phyloP scores from a whole-genome alignment of 2,329 filamentous ascomycete genomes.

The Pyricularia grisea region DNA sequence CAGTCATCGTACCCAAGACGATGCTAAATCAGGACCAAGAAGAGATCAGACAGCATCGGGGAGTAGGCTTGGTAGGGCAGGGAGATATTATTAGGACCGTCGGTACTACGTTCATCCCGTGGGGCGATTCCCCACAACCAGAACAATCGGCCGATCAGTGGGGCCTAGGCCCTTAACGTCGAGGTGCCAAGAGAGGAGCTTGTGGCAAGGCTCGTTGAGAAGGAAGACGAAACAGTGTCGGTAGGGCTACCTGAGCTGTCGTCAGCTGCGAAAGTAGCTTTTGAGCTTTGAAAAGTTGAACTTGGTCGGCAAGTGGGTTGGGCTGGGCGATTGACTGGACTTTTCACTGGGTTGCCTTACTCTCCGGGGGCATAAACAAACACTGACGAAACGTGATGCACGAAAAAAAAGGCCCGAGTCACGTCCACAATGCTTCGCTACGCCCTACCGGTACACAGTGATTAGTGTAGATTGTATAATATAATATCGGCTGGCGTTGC shows the following conservation, averaged over 20 bases:
- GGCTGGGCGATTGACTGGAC: no score
- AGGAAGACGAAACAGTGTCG: not conserved
- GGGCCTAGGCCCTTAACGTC: not conserved
- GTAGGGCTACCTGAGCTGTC: not conserved
- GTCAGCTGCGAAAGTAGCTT: not conserved
- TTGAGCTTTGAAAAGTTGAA: not conserved
- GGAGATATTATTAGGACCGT: not conserved
- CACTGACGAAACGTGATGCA: not conserved
- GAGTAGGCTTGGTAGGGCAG: not conserved
- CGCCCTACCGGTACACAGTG: not conserved
- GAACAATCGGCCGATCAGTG: not conserved
- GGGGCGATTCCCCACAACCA: not conserved
- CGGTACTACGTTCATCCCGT: not conserved
- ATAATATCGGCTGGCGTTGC: not conserved
- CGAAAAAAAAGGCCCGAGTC: not conserved
- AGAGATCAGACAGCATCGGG: not conserved
- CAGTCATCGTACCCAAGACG: not conserved
- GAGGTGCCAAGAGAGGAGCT: not conserved
- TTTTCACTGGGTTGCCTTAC: no score
- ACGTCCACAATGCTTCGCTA: not conserved
- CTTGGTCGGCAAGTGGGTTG: no score
- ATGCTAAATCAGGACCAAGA: not conserved
- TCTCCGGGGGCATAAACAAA: not conserved
- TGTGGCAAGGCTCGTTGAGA: not conserved
- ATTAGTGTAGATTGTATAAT: not conserved